Evolutionary conservation across 2,329 filamentous ascomycete species (phyloP).

Genomic region (Talaromyces amestolkiae): DNA sequence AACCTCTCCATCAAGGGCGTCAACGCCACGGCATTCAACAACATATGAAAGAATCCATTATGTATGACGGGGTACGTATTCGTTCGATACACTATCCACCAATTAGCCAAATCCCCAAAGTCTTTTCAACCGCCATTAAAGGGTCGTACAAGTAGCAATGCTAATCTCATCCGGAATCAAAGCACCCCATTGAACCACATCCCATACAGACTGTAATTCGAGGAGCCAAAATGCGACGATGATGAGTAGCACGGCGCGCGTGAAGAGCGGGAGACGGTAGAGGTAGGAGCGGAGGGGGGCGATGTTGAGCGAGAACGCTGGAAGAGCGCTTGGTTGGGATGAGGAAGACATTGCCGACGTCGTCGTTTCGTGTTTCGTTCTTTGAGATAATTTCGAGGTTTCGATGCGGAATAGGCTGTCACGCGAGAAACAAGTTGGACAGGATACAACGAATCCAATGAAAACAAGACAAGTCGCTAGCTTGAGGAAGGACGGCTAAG

Average conservation of each 20-base stretch:
- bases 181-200: constrained; percentile 72
- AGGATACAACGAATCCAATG: background rate
- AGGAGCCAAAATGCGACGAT: constrained; percentile 69
- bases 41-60: constrained; percentile 71
- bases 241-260: constrained; percentile 64
- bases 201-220: constrained; percentile 67
- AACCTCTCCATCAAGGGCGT: constrained; percentile 90
- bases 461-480: constrained; percentile 5
- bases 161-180: constrained; percentile 74
- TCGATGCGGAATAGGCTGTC: background rate
- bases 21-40: constrained; percentile 76
- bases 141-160: constrained; percentile 61
- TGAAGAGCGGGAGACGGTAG: constrained; percentile 82
- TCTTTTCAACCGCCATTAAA: too few species aligned
- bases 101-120: background rate
- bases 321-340: constrained; percentile 43
- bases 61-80: constrained; percentile 93
- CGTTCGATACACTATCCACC: constrained; percentile 74
- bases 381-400: background rate
- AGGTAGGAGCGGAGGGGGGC: constrained; percentile 75
- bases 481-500: background rate
- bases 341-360: constrained; percentile 12
- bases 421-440: background rate
- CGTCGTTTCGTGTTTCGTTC: background rate
- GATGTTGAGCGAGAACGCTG: constrained; percentile 64